Evolutionary conservation across 2,329 filamentous ascomycete genomes (phyloP), one percentile per base, ranked within the genome.

Genomic region (Diaporthe helianthi): DNA sequence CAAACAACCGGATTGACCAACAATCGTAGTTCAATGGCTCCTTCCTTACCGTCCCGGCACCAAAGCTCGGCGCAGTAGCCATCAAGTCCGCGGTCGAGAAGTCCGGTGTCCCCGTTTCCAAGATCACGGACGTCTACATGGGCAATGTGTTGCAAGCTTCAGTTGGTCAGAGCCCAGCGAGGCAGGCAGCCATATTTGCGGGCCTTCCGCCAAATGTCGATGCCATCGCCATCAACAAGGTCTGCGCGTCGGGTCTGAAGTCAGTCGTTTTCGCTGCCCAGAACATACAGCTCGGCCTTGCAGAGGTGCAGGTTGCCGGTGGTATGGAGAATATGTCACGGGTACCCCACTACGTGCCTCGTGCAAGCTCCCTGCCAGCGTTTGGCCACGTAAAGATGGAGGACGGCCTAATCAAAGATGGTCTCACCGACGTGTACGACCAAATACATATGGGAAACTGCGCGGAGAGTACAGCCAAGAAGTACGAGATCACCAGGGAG

Each of bases 251-350:
- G 0, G 96, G 96, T 6, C 85, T 99, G 73, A 99, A 99, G 81
- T 92, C 96, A 1, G 94, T 98, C 5, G 90, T 88, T 26, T 87
- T 98, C 53, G 96, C 95, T 1, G 95, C 95, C 1, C 93, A 97
- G 77, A 96, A 97, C 77, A 97, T 98, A 75, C 93, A 98, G 81
- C 87, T 99, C 13, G 95, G 96, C 6, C 86, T 97, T 12, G 89
- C 93, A 19, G 93, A 97, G 76, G 94, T 92, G 0, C 92, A 97
- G 79, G 86, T 98, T 9, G 96, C 96, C 1, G 96, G 96, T 72
- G 96, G 96, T 66, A 98, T 99, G 92, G 96, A 99, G 83, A 98
- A 93, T 81, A 99, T 99, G 96, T 93, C 93, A 7, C 88, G 92
- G 47, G 93, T 97, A 5, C 96, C 96, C 3, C 97, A 97, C 81